phyloP scores from a whole-genome alignment of 495 filamentous ascomycete genomes.

The Chaetomidium leptoderma region DNA sequence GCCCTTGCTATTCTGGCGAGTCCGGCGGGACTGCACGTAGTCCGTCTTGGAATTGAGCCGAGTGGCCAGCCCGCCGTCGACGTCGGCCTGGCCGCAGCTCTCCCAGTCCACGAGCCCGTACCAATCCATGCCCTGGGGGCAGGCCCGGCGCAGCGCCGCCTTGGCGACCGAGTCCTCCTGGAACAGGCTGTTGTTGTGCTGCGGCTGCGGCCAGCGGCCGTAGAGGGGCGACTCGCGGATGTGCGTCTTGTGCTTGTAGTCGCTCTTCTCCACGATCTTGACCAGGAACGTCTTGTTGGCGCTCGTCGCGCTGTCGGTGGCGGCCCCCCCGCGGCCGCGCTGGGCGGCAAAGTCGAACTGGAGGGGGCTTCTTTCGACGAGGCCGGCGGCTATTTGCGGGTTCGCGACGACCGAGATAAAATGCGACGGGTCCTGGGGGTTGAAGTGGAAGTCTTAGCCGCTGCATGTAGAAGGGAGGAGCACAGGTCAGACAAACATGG shows the following conservation, averaged over 20 bases:
- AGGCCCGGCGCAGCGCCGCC: slow-evolving; percentile 28
- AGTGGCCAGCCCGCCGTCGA: not conserved
- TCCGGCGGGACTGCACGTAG: not conserved
- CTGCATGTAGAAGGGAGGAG: not conserved
- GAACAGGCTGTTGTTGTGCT: slow-evolving; percentile 1
- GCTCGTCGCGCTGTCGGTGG: not conserved
- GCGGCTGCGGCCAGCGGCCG: slow-evolving; percentile 39
- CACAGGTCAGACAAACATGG: slow-evolving; percentile 46
- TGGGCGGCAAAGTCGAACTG: slow-evolving; percentile 20
- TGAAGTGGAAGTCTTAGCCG: not conserved
- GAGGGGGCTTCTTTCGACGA: slow-evolving; percentile 30
- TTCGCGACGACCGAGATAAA: slow-evolving; percentile 38
- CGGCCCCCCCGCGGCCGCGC: not conserved
- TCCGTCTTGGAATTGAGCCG: not conserved
- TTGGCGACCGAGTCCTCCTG: slow-evolving; percentile 27
- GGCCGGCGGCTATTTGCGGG: slow-evolving; percentile 17
- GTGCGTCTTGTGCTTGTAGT: slow-evolving; percentile 34
- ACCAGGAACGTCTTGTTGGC: slow-evolving; percentile 34
- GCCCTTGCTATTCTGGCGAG: not conserved
- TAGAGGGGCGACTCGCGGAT: slow-evolving; percentile 39
- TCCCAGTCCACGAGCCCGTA: slow-evolving; percentile 48
- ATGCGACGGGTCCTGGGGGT: slow-evolving; percentile 34
- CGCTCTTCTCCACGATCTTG: slow-evolving; percentile 33
- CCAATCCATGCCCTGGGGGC: slow-evolving; percentile 36
- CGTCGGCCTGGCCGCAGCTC: slow-evolving; percentile 34